A percentile compares a stretch with the other conserved stretches of the same genome.
Conservation (phyloP, 352 stramenopile genomes). For the Globisporangium perplexum region DNA sequence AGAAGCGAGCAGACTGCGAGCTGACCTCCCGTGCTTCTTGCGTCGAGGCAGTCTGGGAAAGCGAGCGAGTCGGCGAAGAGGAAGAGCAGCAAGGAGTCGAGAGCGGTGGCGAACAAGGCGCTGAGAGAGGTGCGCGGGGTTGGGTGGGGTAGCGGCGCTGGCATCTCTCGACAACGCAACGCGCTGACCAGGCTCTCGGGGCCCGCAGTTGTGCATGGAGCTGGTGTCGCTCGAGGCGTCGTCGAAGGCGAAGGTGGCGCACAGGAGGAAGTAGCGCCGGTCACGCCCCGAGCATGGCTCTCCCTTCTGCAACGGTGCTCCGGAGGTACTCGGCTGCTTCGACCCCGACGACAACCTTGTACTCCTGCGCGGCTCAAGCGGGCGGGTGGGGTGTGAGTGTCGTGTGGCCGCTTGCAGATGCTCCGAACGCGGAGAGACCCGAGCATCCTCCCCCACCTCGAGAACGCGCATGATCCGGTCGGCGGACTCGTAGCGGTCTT, state of each 20-base stretch:
- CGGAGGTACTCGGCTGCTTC: constrained; percentile 33
- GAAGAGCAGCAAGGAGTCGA: constrained; percentile 1
- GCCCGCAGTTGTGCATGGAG: constrained; percentile 13
- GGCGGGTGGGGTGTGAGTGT: neutral
- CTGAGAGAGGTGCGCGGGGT: constrained; percentile 7
- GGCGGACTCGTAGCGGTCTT: constrained; percentile 56
- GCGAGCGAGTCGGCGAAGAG: constrained; percentile 1
- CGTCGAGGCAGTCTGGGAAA: neutral
- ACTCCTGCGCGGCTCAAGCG: constrained; percentile 22
- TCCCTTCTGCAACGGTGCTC: constrained; percentile 22
- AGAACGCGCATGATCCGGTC: constrained; percentile 78
- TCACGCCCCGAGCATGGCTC: constrained; percentile 11
- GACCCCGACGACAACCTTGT: constrained; percentile 33
- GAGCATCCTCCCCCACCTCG: constrained; percentile 27
- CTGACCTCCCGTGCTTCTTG: neutral
- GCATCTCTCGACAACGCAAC: neutral
- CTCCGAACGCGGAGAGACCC: neutral
- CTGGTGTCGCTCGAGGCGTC: constrained; percentile 14
- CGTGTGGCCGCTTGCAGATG: too few relatives aligned
- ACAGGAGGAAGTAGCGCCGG: constrained; percentile 5
- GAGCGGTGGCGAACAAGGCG: constrained; percentile 6
- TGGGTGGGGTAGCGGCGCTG: too few relatives aligned
- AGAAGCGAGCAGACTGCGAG: neutral
- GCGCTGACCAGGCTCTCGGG: neutral
- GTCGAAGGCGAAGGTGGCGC: constrained; percentile 5